Conservation (phyloP, 2,329 filamentous ascomycete genomes). For the Aspergillus sp. region DNA sequence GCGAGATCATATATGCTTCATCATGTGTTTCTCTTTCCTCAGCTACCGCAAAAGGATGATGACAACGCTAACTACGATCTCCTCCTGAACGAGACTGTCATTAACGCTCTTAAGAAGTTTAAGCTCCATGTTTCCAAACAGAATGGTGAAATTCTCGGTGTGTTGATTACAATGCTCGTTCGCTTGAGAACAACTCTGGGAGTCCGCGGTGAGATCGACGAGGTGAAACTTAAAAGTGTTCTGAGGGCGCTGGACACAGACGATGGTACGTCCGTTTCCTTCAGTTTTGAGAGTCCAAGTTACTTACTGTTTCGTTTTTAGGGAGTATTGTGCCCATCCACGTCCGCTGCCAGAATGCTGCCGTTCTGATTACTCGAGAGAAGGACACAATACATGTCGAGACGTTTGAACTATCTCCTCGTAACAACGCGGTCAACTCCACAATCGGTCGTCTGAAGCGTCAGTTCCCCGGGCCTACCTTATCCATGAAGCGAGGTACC, state of each 20-base stretch:
- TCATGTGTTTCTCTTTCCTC: slow-evolving; percentile 52
- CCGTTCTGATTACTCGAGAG: slow-evolving; percentile 40
- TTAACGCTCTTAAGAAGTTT: slow-evolving; percentile 23
- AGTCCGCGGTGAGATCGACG: slow-evolving; percentile 13
- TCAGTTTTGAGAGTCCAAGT: not conserved
- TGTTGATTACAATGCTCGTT: slow-evolving; percentile 15
- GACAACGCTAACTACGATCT: slow-evolving; percentile 27
- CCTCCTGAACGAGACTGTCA: slow-evolving; percentile 17
- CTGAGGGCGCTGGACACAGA: slow-evolving; percentile 7
- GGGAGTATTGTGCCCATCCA: slow-evolving; percentile 38
- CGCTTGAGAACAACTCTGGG: slow-evolving; percentile 12
- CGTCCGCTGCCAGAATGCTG: slow-evolving; percentile 50
- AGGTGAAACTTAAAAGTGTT: slow-evolving; percentile 8
- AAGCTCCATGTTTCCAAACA: slow-evolving; percentile 5
- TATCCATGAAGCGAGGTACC: slow-evolving; percentile 27
- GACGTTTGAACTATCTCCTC: slow-evolving; percentile 50
- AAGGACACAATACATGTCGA: slow-evolving; percentile 31
- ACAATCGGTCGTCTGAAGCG: slow-evolving; percentile 43
- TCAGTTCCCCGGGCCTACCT: slow-evolving; percentile 46
- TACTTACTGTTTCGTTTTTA: slow-evolving; percentile 4
- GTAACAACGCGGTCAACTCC: slow-evolving; percentile 37
- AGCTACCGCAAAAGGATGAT: slow-evolving; percentile 45
- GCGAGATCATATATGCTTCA: slow-evolving; percentile 40
- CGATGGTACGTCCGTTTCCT: slow-evolving; percentile 3
- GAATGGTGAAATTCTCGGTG: slow-evolving; percentile 3